Evolutionary conservation across 371 early-diverging fungal species (phyloP).

Genomic region (Lichtheimia corymbifera): DNA sequence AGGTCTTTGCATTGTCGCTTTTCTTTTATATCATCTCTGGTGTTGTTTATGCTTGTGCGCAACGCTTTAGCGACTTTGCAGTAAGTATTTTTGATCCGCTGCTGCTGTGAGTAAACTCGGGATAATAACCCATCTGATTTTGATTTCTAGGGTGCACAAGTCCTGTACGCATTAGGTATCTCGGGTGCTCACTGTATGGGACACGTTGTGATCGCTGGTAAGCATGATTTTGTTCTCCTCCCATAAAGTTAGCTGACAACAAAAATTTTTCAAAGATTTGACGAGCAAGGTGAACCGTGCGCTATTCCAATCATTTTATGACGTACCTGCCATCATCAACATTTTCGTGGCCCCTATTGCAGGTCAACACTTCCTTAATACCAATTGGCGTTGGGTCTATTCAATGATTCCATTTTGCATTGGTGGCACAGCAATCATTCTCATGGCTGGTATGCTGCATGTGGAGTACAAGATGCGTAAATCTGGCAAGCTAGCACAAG

Average conservation of each 20-base stretch:
- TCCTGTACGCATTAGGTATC: conserved; percentile 40
- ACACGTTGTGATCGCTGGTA: conserved; percentile 50
- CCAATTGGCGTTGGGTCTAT: conserved; percentile 26
- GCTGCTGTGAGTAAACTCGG: too few species aligned
- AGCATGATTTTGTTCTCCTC: background rate
- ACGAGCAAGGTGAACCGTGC: conserved; percentile 22
- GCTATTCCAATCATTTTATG: conserved; percentile 34
- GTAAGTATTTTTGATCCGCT: conserved; percentile 13
- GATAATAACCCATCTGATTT: background rate
- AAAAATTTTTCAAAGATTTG: conserved; percentile 22
- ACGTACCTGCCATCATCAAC: conserved; percentile 39
- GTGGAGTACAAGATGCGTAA: conserved; percentile 23
- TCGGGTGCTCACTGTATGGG: conserved; percentile 41
- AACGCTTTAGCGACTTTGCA: conserved; percentile 31
- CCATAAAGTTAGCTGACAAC: background rate
- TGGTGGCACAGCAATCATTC: conserved; percentile 29
- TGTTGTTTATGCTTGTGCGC: conserved; percentile 33
- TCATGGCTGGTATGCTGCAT: conserved; percentile 30
- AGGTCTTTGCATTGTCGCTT: conserved; percentile 36
- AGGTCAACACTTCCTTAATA: conserved; percentile 16
- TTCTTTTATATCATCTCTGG: conserved; percentile 41
- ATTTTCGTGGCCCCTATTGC: conserved; percentile 29
- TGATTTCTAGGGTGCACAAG: conserved; percentile 36
- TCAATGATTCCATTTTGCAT: conserved; percentile 25
- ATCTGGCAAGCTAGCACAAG: conserved; percentile 2